Evolutionary conservation across 192 early-diverging fungal genomes (phyloP), one percentile per base, ranked within the genome.

Genomic region (Thamnidium elegans): DNA sequence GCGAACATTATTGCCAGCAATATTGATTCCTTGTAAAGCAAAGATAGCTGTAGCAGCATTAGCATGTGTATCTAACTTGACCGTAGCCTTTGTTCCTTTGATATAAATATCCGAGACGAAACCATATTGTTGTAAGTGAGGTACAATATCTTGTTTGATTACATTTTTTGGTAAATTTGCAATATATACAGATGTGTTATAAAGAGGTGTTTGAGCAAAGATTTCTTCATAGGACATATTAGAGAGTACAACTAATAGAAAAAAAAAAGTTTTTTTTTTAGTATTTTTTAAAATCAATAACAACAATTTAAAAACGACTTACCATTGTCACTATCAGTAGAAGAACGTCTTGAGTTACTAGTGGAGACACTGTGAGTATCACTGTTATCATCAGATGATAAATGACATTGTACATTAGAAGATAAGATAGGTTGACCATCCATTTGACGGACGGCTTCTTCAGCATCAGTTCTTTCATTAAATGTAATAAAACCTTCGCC

Each of bases 401-500:
- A 94, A 78, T 91, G 92, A 56, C 93, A 91, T 48, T 92, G 86
- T 58, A 96, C 87, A 55, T 85, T 81, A 47, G 89, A 79, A 70
- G 85, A 90, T 64, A 90, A 93, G 42, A 96, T 73, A 81, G 82
- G 84, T 73, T 93, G 67, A 19, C 92, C 92, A 72, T 93, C 92
- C 94, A 95, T 95, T 31, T 81, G 67, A 46, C 64, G 61, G 53
- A 96, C 90, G 19, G 93, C 93, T 61, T 80, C 81, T 59, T 94
- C 90, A 30, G 94, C 94, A 62, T 94, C 89, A 58, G 71, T 70
- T 51, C 85, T 89, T 50, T 93, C 87, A 72, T 86, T 81, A 75
- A 92, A 96, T 26, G 89, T 84, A 36, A 95, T 88, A 71, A 94
- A 91, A 1, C 93, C 94, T 64, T 88, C 93, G 6, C 91, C 93